Percentiles rank a stretch among this genome's conserved stretches.
Conservation (phyloP, 371 early-diverging fungal genomes). For the Coemansia sp. region DNA sequence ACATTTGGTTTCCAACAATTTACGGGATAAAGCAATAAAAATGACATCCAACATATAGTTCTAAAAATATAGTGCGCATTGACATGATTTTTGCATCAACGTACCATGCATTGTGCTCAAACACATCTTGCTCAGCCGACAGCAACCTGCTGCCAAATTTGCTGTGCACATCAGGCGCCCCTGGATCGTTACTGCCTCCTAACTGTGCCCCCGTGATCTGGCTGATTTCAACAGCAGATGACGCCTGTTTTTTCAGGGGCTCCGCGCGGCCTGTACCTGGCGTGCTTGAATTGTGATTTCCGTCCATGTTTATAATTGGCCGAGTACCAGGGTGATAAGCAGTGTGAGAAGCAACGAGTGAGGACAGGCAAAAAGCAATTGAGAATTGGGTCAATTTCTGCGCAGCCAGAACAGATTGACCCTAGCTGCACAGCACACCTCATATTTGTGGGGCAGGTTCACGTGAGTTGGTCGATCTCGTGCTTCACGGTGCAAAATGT, state of each 20-base stretch:
- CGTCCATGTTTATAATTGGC: background rate
- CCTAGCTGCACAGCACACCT: background rate
- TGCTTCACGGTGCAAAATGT: background rate
- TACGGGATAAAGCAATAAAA: background rate
- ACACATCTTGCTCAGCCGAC: conserved; percentile 49
- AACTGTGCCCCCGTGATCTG: conserved; percentile 1
- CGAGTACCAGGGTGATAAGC: too few species aligned
- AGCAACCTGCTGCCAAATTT: conserved; percentile 43
- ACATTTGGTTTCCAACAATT: background rate
- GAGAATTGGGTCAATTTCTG: background rate
- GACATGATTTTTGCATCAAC: background rate
- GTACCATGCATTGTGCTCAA: conserved; percentile 54
- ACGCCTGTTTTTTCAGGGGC: conserved; percentile 37
- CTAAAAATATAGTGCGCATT: background rate
- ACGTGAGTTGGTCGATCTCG: conserved; percentile 19
- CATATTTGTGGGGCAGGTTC: conserved; percentile 15
- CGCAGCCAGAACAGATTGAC: background rate
- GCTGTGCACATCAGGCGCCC: background rate
- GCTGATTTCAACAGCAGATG: conserved; percentile 36
- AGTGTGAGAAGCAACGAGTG: too few species aligned
- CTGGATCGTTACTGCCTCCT: background rate
- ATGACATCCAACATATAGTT: background rate
- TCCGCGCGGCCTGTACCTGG: conserved; percentile 1
- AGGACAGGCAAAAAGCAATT: background rate
- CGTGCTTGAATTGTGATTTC: conserved; percentile 3